Evolutionary conservation across 495 filamentous ascomycete species (phyloP).

Genomic region (Penicillium crystallinum): DNA sequence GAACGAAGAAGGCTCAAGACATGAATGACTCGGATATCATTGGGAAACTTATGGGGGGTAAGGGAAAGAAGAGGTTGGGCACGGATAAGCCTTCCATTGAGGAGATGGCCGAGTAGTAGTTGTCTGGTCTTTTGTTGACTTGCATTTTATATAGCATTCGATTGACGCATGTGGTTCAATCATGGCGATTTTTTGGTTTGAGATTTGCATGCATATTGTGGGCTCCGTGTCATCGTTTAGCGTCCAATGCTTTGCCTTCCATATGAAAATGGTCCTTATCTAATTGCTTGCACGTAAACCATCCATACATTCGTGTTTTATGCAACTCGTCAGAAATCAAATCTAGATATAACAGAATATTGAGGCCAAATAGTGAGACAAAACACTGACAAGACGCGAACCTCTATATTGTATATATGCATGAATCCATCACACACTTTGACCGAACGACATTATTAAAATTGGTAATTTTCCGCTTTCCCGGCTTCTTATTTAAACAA

Average conservation of each 20-base stretch:
- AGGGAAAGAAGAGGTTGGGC: conserved; percentile 22
- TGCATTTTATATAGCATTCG: neutral
- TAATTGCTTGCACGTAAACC: neutral
- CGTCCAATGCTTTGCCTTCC: neutral
- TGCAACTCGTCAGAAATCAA: conserved; percentile 12
- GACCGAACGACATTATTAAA: conserved; percentile 23
- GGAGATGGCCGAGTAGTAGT: conserved; percentile 30
- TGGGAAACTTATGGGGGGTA: conserved; percentile 39
- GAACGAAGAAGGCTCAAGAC: conserved; percentile 5
- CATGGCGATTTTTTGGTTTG: neutral
- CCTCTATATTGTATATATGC: conserved; percentile 33
- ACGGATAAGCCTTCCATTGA: conserved; percentile 40
- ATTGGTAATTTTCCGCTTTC: conserved; percentile 17
- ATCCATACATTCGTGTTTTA: neutral
- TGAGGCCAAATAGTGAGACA: conserved; percentile 7
- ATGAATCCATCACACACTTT: conserved; percentile 27
- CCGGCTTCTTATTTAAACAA: conserved; percentile 36
- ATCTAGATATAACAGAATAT: conserved; percentile 16
- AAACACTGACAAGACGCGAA: conserved; percentile 12
- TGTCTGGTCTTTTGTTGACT: neutral
- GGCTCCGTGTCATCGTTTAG: neutral
- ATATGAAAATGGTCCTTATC: neutral
- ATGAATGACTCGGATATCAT: conserved; percentile 33
- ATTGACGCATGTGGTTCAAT: neutral
- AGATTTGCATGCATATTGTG: neutral